Base-by-base conservation (phyloP, 768 basidiomycete species). In the Mycena haematopus region DNA sequence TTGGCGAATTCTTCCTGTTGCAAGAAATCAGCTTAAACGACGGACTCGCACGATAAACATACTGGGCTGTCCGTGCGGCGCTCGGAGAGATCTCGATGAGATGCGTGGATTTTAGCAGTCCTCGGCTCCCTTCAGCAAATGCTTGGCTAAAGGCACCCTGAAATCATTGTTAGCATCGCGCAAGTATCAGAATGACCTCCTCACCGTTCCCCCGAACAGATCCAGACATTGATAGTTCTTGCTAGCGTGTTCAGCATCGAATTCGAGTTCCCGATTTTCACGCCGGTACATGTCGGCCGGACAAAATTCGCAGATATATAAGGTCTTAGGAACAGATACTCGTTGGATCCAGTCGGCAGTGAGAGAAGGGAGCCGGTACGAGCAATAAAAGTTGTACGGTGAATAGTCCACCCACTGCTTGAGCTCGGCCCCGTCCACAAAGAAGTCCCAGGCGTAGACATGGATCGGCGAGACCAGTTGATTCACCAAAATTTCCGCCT, bases 61-160 rank as follows among this genome's bases (percentile, higher is more conserved):
- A 90, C 92, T 74, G 76, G 17, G 89, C 75, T 1, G 92, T 91
- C 60, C 76, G 75, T 0, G 89, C 87, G 9, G 93, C 90, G 70
- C 88, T 90, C 0, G 91, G 90, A n/a, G 84, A 78, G 22, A 91
- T 86, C 66, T 94, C 92, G 46, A 92, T 74, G 0, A 86, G 83
- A 75, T 90, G 85, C 0, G 85, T 86, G 5, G 90, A 69, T 62
- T 84, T 80, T 52, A 90, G 65, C 54, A 83, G 85, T 5, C 78
- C 72, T 2, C 56, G 27, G 56, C 82, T 86, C 2, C 81, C 77
- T 40, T 83, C 76, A 17, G 82, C 80, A 74, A 92, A 73, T 0
- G 84, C 89, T 21, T 81, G 71, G 53, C 83, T 83, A 69, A 93
- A 89, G 3, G 89, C 86, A 6, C 90, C 50, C 90, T 63, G 33